Base-by-base conservation (phyloP, 208 protist species). In the Trypanosoma avium region DNA sequence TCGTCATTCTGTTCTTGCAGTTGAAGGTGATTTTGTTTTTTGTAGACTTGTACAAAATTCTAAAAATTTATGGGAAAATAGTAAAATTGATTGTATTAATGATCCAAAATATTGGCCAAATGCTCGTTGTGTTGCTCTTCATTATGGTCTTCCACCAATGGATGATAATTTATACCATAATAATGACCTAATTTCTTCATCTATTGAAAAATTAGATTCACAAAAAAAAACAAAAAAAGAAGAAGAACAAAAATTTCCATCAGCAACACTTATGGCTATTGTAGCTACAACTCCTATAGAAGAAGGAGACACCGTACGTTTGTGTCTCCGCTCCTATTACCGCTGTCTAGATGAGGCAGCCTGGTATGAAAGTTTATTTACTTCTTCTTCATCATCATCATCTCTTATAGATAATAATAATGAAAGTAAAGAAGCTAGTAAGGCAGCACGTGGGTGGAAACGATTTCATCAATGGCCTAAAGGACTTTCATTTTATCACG, bases 1-100 rank as follows among this genome's bases (percentile, higher is more conserved):
- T 30, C 82, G 84, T 9, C 88, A 94, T 62, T 83, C 84, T 26
- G 82, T 92, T 22, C 60, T 94, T 10, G 82, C 88, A 22, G 85
- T 94, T n/a, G 88, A 94, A 49, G 88, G 88, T 13, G 88, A 94
- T 43, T 82, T 75, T 0, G 68, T 85, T n/a, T 94, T 94, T 70
- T 59, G 61, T 30, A 73, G 77, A 48, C 55, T 94, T 43, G 79
- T 29, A 76, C 84, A 26, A 70, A 81, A 65, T 40, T 47, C 54
- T 40, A 86, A 19, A 22, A 24, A 15, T 36, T 55, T 54, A 17
- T 49, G 54, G 42, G 49, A 48, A 26, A 26, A 61, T 35, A 29
- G 32, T n/a, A 52, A 33, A 54, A 13, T 45, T 47, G 21, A 35
- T 50, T 30, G 27, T 42, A 29, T 54, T 52, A 24, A 73, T 56